Evolutionary conservation across 495 filamentous ascomycete species (phyloP).

Genomic region (Aspergillus coremiiformis): DNA sequence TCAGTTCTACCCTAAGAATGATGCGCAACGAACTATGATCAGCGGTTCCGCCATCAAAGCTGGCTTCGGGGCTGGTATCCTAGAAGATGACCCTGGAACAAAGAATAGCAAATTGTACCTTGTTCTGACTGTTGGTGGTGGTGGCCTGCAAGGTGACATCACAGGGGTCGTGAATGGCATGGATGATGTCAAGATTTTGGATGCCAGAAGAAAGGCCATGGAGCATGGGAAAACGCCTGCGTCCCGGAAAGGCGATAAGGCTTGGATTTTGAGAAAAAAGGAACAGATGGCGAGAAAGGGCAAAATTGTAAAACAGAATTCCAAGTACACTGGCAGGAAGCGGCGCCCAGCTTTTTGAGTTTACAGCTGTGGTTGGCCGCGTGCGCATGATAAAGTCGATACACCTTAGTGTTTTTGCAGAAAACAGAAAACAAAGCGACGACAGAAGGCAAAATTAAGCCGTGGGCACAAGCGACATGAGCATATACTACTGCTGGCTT

Average conservation of each 20-base stretch:
- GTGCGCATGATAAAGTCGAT: not conserved
- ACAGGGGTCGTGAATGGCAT: conserved; percentile 78
- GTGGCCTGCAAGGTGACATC: conserved; percentile 69
- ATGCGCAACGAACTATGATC: conserved; percentile 85
- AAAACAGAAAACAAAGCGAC: not conserved
- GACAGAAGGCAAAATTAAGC: not conserved
- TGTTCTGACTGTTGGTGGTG: conserved; percentile 85
- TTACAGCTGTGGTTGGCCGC: not conserved
- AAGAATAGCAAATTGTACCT: conserved; percentile 92
- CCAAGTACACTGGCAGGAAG: conserved; percentile 89
- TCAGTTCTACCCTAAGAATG: conserved; percentile 97
- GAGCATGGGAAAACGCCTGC: conserved; percentile 41
- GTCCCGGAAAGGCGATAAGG: conserved; percentile 67
- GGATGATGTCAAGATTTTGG: conserved; percentile 77
- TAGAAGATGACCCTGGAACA: conserved; percentile 92
- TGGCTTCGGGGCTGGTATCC: conserved; percentile 87
- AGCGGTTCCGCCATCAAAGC: conserved; percentile 80
- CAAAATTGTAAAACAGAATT: conserved; percentile 82
- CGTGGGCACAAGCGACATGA: not conserved
- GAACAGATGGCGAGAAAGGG: conserved; percentile 91
- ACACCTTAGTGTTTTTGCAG: not conserved
- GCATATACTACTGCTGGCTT: not conserved
- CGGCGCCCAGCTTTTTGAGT: conserved; percentile 53
- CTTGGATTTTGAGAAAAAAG: conserved; percentile 92
- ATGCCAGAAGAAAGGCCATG: conserved; percentile 52